phyloP scores from a whole-genome alignment of 495 filamentous ascomycete species.

The Aspergillus wentii region DNA sequence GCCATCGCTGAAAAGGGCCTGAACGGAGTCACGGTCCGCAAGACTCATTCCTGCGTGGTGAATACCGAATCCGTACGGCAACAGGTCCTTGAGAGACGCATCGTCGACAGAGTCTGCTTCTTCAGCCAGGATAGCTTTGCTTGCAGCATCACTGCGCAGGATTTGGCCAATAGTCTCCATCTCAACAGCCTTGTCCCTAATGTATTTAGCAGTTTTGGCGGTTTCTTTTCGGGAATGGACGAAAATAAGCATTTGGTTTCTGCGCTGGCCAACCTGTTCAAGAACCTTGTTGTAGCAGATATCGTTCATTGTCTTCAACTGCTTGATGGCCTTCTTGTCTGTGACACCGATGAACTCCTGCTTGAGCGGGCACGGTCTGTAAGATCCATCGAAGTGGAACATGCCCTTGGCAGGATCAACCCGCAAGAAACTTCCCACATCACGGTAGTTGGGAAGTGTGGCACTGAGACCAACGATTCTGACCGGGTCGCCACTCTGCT shows the following conservation, averaged over 20 bases:
- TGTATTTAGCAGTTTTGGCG: slow-evolving; percentile 92
- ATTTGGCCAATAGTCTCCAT: slow-evolving; percentile 96
- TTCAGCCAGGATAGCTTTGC: slow-evolving; percentile 77
- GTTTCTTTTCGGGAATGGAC: slow-evolving; percentile 98
- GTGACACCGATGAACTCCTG: slow-evolving; percentile 98
- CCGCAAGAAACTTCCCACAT: slow-evolving; percentile 93
- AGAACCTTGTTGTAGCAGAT: slow-evolving; percentile 97
- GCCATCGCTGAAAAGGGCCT: slow-evolving; percentile 88
- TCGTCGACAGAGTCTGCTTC: slow-evolving; percentile 82
- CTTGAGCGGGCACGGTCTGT: slow-evolving; percentile 83
- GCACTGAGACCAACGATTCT: slow-evolving; percentile 90
- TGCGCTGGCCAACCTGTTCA: slow-evolving; percentile 86
- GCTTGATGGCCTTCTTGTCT: slow-evolving; percentile 98
- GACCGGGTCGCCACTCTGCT: slow-evolving; percentile 89
- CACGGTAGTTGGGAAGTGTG: slow-evolving; percentile 92
- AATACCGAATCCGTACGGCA: slow-evolving; percentile 96
- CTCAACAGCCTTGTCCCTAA: slow-evolving; percentile 92
- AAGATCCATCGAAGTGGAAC: slow-evolving; percentile 96
- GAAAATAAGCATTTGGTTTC: slow-evolving; percentile 97
- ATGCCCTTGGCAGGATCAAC: slow-evolving; percentile 81
- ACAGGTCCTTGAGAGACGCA: slow-evolving; percentile 83
- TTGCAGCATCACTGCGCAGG: slow-evolving; percentile 87
- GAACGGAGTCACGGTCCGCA: slow-evolving; percentile 87
- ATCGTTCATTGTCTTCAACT: slow-evolving; percentile 99
- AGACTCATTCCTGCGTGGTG: slow-evolving; percentile 97